Percentiles rank a stretch among this genome's conserved stretches.
These are phyloP conservation scores for Penicillium parvum DNA, from an alignment of 495 filamentous ascomycete genomes.

Conservation along the genomic window DNA sequence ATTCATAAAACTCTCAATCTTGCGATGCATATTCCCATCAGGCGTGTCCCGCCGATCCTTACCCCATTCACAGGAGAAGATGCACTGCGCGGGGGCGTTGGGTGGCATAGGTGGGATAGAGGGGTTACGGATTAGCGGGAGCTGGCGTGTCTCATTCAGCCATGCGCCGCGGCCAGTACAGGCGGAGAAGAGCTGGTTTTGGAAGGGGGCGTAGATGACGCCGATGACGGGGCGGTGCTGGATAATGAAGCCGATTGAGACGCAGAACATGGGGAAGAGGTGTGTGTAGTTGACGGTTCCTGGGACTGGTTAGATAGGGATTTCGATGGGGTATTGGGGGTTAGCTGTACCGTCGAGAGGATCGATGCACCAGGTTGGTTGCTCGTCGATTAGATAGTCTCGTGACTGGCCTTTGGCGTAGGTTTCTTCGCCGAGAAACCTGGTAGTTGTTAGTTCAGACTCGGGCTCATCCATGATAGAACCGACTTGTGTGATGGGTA, in stretches of 20 bases:
- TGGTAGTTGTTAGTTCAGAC: constrained; percentile 13
- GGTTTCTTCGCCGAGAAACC: constrained; percentile 68
- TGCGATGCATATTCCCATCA: constrained; percentile 60
- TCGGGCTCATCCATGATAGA: too few relatives aligned
- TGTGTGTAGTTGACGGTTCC: constrained; percentile 69
- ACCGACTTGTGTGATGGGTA: constrained; percentile 61
- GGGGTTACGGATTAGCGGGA: constrained; percentile 55
- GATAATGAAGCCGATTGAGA: constrained; percentile 60
- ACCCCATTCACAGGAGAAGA: constrained; percentile 69
- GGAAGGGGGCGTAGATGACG: constrained; percentile 61
- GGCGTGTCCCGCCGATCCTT: constrained; percentile 60
- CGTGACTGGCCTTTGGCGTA: constrained; percentile 56
- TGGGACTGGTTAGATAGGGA: not conserved
- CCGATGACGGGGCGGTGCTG: constrained; percentile 54
- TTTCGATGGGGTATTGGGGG: not conserved
- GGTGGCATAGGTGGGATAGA: constrained; percentile 53
- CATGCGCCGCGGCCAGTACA: constrained; percentile 58
- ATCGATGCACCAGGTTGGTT: constrained; percentile 67
- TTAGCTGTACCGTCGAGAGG: constrained; percentile 53
- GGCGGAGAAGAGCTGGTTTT: constrained; percentile 60
- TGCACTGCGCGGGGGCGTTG: constrained; percentile 60
- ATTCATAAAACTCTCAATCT: constrained; percentile 66
- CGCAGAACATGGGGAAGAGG: constrained; percentile 69
- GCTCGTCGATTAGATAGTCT: constrained; percentile 56
- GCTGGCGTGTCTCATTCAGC: constrained; percentile 55